Conservation (phyloP, 345 rosid species). For the Pelargonium nanum region DNA sequence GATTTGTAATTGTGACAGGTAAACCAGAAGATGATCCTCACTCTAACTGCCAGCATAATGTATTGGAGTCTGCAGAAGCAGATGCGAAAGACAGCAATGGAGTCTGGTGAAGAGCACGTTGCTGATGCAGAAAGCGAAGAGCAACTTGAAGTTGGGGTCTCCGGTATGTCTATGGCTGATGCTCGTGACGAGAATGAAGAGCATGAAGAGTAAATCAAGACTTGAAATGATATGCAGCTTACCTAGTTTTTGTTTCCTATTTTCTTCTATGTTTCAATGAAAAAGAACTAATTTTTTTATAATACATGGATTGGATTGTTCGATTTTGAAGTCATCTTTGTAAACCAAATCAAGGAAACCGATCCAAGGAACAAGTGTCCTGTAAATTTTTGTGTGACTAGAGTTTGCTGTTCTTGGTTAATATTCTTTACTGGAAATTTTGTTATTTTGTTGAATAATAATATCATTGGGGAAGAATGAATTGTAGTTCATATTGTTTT, state of each 20-base stretch:
- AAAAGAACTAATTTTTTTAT: no score
- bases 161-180: neutral
- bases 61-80: constrained; percentile 80
- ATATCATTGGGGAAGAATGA: no score
- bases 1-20: constrained; percentile 36
- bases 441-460: no score
- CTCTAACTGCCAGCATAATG: constrained; percentile 83
- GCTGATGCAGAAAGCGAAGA: constrained; percentile 19
- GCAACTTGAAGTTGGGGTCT: neutral
- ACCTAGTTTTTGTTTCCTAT: no score
- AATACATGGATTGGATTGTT: no score
- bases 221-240: neutral
- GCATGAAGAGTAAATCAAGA: neutral
- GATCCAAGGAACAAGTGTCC: no score
- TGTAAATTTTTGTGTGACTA: neutral
- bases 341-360: neutral
- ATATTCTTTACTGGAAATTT: neutral
- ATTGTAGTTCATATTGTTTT: no score
- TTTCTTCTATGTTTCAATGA: no score
- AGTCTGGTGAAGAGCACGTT: constrained; percentile 21
- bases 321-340: neutral
- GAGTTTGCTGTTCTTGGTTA: neutral
- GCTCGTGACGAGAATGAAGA: neutral
- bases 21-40: constrained; percentile 95
- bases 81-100: constrained; percentile 41